Conservation (phyloP, 495 filamentous ascomycete genomes). For the Aspergillus ellipticus region DNA sequence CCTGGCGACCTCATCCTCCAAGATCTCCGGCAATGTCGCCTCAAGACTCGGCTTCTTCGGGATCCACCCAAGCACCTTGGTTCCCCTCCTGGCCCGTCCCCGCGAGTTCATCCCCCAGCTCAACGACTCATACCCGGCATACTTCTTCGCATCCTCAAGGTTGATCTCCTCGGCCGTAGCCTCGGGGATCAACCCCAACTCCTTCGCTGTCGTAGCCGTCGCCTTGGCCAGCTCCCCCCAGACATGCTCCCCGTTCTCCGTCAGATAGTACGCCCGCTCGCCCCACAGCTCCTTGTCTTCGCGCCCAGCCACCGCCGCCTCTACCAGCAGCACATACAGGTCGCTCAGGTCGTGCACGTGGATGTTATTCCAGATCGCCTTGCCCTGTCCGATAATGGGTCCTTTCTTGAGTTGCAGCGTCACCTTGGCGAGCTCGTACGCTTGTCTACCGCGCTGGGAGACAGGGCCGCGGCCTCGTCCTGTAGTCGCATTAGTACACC, state of each 20-base stretch:
- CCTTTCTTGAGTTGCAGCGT: constrained; percentile 54
- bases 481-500: neutral
- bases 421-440: constrained; percentile 45
- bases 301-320: constrained; percentile 45
- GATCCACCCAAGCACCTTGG: neutral
- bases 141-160: constrained; percentile 25
- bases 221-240: constrained; percentile 61
- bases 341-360: constrained; percentile 63
- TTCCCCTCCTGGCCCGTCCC: neutral
- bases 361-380: constrained; percentile 61
- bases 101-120: constrained; percentile 3
- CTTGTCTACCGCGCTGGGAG: constrained; percentile 57
- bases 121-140: neutral
- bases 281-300: constrained; percentile 62
- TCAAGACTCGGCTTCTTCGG: neutral
- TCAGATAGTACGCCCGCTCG: constrained; percentile 64
- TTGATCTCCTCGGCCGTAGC: constrained; percentile 37
- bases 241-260: constrained; percentile 61
- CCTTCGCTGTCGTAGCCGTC: constrained; percentile 55
- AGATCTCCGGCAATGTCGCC: neutral
- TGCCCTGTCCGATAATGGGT: constrained; percentile 53
- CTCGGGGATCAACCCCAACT: constrained; percentile 56
- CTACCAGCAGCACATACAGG: constrained; percentile 49
- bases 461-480: constrained; percentile 55
- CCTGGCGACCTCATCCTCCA: neutral